Conservation (phyloP, 345 rosid genomes). For the Raphanus raphanistrum region DNA sequence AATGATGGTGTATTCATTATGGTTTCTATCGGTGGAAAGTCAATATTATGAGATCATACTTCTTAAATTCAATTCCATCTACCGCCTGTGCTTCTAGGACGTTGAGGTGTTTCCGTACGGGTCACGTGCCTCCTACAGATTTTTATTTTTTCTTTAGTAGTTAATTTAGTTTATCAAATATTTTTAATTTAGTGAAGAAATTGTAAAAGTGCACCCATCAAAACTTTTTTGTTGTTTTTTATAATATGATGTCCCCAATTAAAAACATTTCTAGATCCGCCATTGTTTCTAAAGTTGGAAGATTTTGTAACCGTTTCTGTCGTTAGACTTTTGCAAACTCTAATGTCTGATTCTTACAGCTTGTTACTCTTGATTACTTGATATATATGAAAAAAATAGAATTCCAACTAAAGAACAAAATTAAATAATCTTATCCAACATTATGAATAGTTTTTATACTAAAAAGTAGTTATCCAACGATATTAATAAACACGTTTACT, state of each 20-base stretch:
- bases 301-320: slow-evolving; percentile 1
- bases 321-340: slow-evolving; percentile 28
- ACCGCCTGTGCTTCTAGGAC: slow-evolving; percentile 3
- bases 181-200: no score
- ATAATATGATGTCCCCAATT: no score
- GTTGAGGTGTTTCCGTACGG: no score
- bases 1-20: slow-evolving; percentile 1
- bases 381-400: not conserved
- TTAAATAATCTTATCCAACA: not conserved
- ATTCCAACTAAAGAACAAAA: not conserved
- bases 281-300: not conserved
- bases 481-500: no score
- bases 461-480: no score
- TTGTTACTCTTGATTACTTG: not conserved
- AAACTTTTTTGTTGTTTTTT: no score
- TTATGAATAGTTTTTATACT: no score
- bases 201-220: no score
- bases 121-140: no score
- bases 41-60: not conserved
- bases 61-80: not conserved
- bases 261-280: no score
- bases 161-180: no score
- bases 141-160: no score
- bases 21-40: slow-evolving; percentile 14
- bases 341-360: not conserved